Percentiles rank a stretch among this genome's conserved stretches.
phyloP scores from a whole-genome alignment of 1,139 yeast genomes.

The Sugiyamaella pinicola region DNA sequence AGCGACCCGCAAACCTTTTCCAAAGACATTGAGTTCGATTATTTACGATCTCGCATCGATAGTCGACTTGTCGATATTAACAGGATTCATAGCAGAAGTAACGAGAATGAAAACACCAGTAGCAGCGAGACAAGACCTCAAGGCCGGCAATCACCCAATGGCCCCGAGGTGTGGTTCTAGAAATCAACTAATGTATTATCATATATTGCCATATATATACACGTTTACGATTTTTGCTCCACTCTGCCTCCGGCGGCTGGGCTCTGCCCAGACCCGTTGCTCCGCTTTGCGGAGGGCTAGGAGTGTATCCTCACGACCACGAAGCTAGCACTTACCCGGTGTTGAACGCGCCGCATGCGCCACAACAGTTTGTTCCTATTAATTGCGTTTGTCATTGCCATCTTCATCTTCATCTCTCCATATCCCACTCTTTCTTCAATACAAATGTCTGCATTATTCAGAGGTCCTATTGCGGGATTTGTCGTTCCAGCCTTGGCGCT shows the following conservation, averaged over 20 bases:
- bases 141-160: background rate
- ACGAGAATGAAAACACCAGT: background rate
- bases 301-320: too few species aligned
- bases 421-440: background rate
- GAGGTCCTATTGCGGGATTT: slow-evolving; percentile 28
- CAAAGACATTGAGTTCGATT: slow-evolving; percentile 20
- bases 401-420: background rate
- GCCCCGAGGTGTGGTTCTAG: too few species aligned
- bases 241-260: too few species aligned
- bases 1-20: slow-evolving; percentile 10
- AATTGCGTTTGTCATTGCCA: too few species aligned
- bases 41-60: slow-evolving; percentile 10
- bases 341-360: background rate
- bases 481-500: slow-evolving; percentile 37
- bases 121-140: background rate
- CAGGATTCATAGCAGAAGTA: slow-evolving; percentile 10
- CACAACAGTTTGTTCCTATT: background rate
- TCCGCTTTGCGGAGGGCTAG: too few species aligned
- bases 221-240: too few species aligned
- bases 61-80: slow-evolving; percentile 4
- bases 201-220: too few species aligned
- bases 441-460: slow-evolving; percentile 17
- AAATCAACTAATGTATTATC: too few species aligned
- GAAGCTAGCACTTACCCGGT: too few species aligned
- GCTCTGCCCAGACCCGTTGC: too few species aligned